Percentiles rank a stretch among this genome's conserved stretches.
Conservation (phyloP, 2,329 filamentous ascomycete species). For the Monilinia polystroma region DNA sequence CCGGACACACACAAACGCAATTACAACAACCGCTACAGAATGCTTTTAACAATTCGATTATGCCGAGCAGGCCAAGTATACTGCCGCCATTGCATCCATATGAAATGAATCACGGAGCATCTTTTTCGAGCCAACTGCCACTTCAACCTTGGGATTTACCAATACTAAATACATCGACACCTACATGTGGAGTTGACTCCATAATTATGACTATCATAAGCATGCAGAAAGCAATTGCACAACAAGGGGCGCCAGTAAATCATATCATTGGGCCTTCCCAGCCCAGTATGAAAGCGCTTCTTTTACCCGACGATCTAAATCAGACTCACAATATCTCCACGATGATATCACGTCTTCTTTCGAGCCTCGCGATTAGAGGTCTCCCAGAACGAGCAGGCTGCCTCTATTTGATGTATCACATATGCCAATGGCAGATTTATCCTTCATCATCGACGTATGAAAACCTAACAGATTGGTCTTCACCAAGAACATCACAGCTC, state of each 20-base stretch:
- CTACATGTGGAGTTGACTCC: constrained; percentile 41
- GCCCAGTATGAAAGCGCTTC: constrained; percentile 41
- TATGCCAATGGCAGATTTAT: constrained; percentile 35
- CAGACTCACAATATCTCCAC: constrained; percentile 35
- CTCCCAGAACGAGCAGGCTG: constrained; percentile 31
- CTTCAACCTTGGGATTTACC: constrained; percentile 40
- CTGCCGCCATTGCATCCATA: constrained; percentile 1
- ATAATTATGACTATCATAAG: constrained; percentile 43
- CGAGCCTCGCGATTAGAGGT: constrained; percentile 24
- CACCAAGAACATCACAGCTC: constrained; percentile 33
- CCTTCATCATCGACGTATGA: constrained; percentile 29
- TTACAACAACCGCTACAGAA: not conserved
- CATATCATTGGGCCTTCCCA: constrained; percentile 41
- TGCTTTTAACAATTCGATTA: not conserved
- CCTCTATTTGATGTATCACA: constrained; percentile 31
- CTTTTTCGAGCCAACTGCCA: not conserved
- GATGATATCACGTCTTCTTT: constrained; percentile 38
- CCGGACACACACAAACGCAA: not conserved
- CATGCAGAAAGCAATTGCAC: constrained; percentile 41
- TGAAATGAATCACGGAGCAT: not conserved
- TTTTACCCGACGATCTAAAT: constrained; percentile 37
- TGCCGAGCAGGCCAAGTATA: not conserved
- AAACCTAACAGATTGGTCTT: constrained; percentile 33
- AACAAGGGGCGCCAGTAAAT: constrained; percentile 33
- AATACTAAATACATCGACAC: constrained; percentile 37